Percentiles rank a stretch among this genome's conserved stretches.
phyloP scores from a whole-genome alignment of 768 basidiomycete genomes.

The Hericium rajendrae region DNA sequence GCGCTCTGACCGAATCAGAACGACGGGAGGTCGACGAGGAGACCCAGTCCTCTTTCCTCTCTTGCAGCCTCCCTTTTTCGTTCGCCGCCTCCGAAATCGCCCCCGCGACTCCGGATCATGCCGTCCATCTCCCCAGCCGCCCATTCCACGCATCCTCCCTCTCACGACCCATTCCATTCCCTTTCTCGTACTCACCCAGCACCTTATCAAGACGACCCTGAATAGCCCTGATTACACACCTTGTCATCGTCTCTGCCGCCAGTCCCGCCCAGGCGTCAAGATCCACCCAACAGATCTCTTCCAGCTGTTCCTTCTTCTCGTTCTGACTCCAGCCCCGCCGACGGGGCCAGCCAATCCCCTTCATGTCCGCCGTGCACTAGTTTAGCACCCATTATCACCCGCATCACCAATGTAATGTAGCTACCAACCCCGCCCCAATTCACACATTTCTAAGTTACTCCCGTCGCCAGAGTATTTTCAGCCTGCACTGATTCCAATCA shows the following conservation, averaged over 20 bases:
- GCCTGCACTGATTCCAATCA: neutral
- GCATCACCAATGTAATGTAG: too few relatives aligned
- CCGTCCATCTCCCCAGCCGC: neutral
- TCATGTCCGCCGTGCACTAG: neutral
- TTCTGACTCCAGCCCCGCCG: too few relatives aligned
- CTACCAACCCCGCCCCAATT: too few relatives aligned
- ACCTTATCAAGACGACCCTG: neutral
- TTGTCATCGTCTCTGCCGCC: neutral
- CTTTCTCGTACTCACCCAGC: too few relatives aligned
- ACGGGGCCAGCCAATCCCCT: neutral
- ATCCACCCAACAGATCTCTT: neutral
- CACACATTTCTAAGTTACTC: too few relatives aligned
- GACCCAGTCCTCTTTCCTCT: neutral
- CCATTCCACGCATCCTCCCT: too few relatives aligned
- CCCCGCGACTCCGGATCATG: neutral
- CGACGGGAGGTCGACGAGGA: slow-evolving; percentile 5
- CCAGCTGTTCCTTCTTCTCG: too few relatives aligned
- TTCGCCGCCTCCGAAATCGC: neutral
- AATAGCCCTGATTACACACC: neutral
- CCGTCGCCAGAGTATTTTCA: too few relatives aligned
- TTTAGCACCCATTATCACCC: neutral
- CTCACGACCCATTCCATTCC: too few relatives aligned
- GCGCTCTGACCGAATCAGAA: slow-evolving; percentile 13
- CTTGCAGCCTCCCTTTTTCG: neutral
- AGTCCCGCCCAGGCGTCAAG: neutral